A percentile compares a stretch with the other conserved stretches of the same genome.
These are phyloP conservation scores for Chytriomyces sp. DNA, from an alignment of 192 early-diverging fungal genomes.

Conservation along the genomic window DNA sequence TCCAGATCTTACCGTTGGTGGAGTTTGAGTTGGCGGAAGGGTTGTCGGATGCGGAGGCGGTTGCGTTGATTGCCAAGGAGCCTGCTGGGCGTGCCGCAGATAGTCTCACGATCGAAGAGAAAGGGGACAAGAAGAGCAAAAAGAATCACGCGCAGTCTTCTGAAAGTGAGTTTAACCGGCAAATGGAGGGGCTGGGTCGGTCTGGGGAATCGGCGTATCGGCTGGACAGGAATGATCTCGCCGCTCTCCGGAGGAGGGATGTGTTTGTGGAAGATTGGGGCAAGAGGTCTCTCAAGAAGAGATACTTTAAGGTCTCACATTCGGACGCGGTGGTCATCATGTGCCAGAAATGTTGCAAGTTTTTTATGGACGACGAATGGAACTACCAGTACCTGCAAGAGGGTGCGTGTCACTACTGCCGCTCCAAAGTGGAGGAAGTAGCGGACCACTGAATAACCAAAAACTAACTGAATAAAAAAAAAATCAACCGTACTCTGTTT, in stretches of 20 bases:
- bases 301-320: constrained; percentile 48
- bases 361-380: constrained; percentile 65
- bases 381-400: constrained; percentile 52
- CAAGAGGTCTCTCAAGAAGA: constrained; percentile 37
- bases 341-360: constrained; percentile 54
- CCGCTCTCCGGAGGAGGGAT: constrained; percentile 41
- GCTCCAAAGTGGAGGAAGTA: constrained; percentile 23
- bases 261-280: constrained; percentile 54
- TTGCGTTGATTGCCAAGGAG: constrained; percentile 39
- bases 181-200: constrained; percentile 40
- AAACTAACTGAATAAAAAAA: not conserved
- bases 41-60: constrained; percentile 52
- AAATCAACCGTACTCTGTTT: not conserved
- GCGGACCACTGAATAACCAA: not conserved
- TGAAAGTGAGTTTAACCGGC: constrained; percentile 42
- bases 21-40: constrained; percentile 52
- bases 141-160: constrained; percentile 24
- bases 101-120: constrained; percentile 7
- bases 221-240: constrained; percentile 42
- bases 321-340: constrained; percentile 45
- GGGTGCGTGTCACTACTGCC: constrained; percentile 58
- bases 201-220: constrained; percentile 35
- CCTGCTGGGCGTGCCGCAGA: constrained; percentile 5
- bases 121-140: constrained; percentile 1
- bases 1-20: constrained; percentile 56